Conservation (phyloP, 2,329 filamentous ascomycete genomes). For the Paecilomyces fulvus region DNA sequence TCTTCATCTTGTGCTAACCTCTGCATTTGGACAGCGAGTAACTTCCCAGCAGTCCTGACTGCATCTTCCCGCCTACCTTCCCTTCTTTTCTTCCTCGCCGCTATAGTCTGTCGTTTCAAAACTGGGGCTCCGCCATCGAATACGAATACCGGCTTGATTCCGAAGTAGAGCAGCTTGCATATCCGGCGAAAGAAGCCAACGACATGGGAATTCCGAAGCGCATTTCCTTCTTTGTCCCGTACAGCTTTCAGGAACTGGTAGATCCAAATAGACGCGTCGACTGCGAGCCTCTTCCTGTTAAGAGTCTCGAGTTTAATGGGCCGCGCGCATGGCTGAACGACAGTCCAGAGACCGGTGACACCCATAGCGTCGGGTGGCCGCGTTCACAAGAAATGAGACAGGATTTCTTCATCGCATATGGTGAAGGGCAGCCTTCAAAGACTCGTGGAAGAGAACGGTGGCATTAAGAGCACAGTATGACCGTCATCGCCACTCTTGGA, state of each 20-base stretch:
- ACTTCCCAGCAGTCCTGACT: conserved; percentile 76
- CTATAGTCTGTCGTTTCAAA: conserved; percentile 86
- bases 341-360: conserved; percentile 96
- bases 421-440: neutral
- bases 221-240: conserved; percentile 96
- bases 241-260: conserved; percentile 99
- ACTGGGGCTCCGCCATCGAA: conserved; percentile 92
- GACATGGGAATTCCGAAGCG: conserved; percentile 87
- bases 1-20: conserved; percentile 78
- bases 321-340: conserved; percentile 87
- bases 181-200: conserved; percentile 97
- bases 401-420: neutral
- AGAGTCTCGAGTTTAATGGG: conserved; percentile 94
- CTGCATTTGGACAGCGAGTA: conserved; percentile 92
- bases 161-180: conserved; percentile 94
- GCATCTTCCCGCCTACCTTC: conserved; percentile 93
- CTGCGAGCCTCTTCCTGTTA: conserved; percentile 89
- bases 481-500: neutral
- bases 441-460: neutral
- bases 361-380: conserved; percentile 55
- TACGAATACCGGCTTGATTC: conserved; percentile 93
- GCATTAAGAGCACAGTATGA: neutral
- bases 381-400: neutral
- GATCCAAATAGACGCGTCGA: conserved; percentile 99
- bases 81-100: conserved; percentile 64